Evolutionary conservation across 2,329 filamentous ascomycete species (phyloP).

Genomic region (Aspergillus niger): DNA sequence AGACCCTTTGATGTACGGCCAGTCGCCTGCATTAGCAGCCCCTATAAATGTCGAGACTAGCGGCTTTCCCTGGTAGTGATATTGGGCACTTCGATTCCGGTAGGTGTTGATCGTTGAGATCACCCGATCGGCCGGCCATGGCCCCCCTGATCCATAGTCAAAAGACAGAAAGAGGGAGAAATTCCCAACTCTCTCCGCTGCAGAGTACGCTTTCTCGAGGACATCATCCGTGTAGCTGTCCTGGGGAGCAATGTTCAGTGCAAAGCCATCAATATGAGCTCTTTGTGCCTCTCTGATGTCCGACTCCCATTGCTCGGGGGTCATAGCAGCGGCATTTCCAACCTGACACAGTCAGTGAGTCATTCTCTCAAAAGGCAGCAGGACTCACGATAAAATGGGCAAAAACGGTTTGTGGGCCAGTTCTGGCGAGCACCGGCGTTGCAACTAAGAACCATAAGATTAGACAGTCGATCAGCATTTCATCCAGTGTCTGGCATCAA

Average conservation of each 20-base stretch:
- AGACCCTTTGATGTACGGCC: constrained; percentile 44
- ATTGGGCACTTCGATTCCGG: constrained; percentile 28
- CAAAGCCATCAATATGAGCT: constrained; percentile 37
- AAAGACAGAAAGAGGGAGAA: constrained; percentile 40
- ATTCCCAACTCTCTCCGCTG: constrained; percentile 29
- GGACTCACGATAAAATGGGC: constrained; percentile 39
- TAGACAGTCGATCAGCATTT: background rate
- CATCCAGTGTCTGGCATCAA: background rate
- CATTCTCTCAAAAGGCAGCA: background rate
- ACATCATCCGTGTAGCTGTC: constrained; percentile 33
- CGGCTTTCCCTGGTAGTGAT: constrained; percentile 32
- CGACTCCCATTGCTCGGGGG: constrained; percentile 26
- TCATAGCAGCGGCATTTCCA: constrained; percentile 30
- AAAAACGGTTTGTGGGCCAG: constrained; percentile 32
- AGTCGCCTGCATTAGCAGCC: constrained; percentile 41
- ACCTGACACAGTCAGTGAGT: constrained; percentile 20
- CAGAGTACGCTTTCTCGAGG: constrained; percentile 32
- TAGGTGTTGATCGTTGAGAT: constrained; percentile 32
- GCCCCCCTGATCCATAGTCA: constrained; percentile 34
- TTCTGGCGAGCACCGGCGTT: background rate
- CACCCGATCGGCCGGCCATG: constrained; percentile 31
- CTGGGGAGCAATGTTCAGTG: constrained; percentile 35
- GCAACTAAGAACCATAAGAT: background rate
- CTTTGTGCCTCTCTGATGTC: constrained; percentile 32
- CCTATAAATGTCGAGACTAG: constrained; percentile 50